Conservation (phyloP, 2,329 filamentous ascomycete genomes). For the Curvularia lunata region DNA sequence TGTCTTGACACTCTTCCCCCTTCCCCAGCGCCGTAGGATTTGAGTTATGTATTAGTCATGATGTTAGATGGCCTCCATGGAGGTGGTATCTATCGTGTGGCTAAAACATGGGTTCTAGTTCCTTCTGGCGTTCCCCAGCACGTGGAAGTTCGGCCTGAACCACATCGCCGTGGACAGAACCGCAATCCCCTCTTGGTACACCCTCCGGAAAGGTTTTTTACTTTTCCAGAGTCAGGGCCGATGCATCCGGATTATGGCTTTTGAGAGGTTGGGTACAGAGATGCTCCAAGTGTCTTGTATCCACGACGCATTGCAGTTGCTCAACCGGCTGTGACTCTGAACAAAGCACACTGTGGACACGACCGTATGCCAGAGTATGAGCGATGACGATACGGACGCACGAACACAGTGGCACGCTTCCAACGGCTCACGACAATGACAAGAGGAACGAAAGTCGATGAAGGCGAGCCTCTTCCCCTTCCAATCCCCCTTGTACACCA, state of each 20-base stretch:
- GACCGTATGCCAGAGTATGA: neutral
- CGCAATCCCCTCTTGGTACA: neutral
- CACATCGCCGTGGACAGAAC: constrained; percentile 3
- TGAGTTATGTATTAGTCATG: constrained; percentile 22
- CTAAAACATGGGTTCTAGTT: constrained; percentile 21
- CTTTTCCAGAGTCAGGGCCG: neutral
- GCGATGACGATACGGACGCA: neutral
- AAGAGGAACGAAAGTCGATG: constrained; percentile 3
- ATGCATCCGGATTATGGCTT: neutral
- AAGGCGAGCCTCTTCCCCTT: constrained; percentile 1
- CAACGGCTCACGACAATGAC: neutral
- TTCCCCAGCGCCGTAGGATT: constrained; percentile 19
- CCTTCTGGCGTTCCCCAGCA: constrained; percentile 4
- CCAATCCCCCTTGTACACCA: constrained; percentile 10
- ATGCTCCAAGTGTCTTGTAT: neutral
- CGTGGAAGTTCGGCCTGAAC: constrained; percentile 3
- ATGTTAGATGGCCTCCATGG: constrained; percentile 22
- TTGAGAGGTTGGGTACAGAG: neutral
- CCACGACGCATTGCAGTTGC: neutral
- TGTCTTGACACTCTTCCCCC: constrained; percentile 12
- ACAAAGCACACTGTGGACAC: neutral
- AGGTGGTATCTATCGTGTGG: constrained; percentile 21
- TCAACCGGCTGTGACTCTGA: no score
- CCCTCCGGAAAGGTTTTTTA: neutral
- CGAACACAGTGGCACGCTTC: neutral